phyloP scores from a whole-genome alignment of 129 eudicot genomes.

The Oenanthe sinensis region DNA sequence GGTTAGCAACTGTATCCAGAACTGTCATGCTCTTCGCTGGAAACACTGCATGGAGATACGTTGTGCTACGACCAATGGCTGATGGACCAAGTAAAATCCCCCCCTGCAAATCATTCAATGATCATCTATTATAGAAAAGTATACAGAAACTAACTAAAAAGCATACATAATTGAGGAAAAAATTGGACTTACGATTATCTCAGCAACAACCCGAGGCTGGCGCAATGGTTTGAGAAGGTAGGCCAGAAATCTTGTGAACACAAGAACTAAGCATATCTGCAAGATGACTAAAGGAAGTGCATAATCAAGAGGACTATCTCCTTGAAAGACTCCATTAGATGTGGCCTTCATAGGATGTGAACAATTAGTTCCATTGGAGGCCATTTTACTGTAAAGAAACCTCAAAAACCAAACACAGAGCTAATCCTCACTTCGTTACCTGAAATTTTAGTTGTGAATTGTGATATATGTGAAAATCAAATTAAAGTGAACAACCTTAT shows the following conservation, averaged over 20 bases:
- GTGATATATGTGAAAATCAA: neutral
- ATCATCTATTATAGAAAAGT: neutral
- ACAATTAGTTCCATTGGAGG: slow-evolving; percentile 35
- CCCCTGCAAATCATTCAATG: slow-evolving; percentile 35
- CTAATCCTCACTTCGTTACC: neutral
- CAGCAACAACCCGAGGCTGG: slow-evolving; percentile 91
- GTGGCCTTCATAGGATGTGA: slow-evolving; percentile 63
- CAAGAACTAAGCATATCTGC: slow-evolving; percentile 66
- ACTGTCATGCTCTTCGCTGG: slow-evolving; percentile 64
- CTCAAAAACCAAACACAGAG: neutral
- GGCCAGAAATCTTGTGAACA: slow-evolving; percentile 62
- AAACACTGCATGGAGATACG: slow-evolving; percentile 43
- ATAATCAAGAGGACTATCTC: slow-evolving; percentile 58
- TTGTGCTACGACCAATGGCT: slow-evolving; percentile 57
- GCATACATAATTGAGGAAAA: neutral
- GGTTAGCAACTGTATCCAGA: slow-evolving; percentile 68
- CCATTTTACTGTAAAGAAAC: slow-evolving; percentile 25
- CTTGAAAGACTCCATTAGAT: slow-evolving; percentile 76
- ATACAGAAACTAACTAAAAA: neutral
- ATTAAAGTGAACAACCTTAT: neutral
- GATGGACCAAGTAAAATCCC: slow-evolving; percentile 88
- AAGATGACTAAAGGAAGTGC: slow-evolving; percentile 69
- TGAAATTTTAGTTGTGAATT: neutral
- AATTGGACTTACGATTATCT: slow-evolving; percentile 57
- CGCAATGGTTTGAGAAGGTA: slow-evolving; percentile 60